Evolutionary conservation across 1,139 yeast species (phyloP), one percentile per base, ranked within the genome.

Genomic region (Hansenula lynferdii): DNA sequence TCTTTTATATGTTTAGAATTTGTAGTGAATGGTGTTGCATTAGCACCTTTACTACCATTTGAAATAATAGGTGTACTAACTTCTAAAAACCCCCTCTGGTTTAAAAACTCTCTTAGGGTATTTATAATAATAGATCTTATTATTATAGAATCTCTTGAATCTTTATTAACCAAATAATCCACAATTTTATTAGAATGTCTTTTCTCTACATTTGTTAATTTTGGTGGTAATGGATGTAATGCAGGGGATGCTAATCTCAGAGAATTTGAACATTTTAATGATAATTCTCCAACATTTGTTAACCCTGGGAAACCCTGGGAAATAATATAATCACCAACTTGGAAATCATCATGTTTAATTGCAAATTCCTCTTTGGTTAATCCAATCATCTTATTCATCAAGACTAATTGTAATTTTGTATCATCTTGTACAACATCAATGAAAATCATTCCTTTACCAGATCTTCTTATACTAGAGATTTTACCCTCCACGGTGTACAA

Each of bases 31-130:
- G 97, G 96, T 18, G 74, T 73, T 0, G 97, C 97, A 50, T 81
- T 79, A 2, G 98, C 97, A 2, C 97, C 97, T 7, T 94, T 86
- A 1, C 89, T 72, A 31, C 73, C 62, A 20, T 75, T 72, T 1
- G 89, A 77, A 14, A 92, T 60, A 2, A 87, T 75, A 0, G 98
- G 98, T 0, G 98, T 92, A 41, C 81, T 85, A 0, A 92, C 95
- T 56, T 89, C 97, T 16, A 85, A 49, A 50, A 89, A 94, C 2
- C 67, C 76, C 12, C 67, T 61, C 0, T 57, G 49, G 17, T 69
- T 65, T 26, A 90, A 69, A 52, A 76, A 89, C 4, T 56, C 50
- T 20, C 97, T 64, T 7, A 90, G 66, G 4, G 71, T 58, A 23
- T 68, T 67, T 2, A 80, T 65, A 1, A 89, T 64, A 21, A 65